These are phyloP conservation scores for Quaeritorhiza haematococci DNA, from an alignment of 371 early-diverging fungal genomes.

Conservation along the genomic window DNA sequence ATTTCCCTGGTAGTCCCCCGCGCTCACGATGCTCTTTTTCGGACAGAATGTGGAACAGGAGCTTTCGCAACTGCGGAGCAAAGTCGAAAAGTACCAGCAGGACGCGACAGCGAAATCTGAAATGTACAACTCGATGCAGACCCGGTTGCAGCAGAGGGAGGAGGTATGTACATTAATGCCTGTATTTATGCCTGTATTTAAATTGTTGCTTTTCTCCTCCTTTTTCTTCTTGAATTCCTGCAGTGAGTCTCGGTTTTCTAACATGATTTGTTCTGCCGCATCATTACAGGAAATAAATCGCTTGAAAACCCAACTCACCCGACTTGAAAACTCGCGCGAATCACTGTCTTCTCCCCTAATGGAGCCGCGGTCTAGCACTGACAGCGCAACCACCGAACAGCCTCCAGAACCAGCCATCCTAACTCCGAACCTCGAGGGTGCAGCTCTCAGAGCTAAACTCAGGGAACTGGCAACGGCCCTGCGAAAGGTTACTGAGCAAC, in stretches of 20 bases:
- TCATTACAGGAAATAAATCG: background rate
- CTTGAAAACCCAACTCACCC: background rate
- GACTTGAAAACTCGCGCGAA: too few relatives aligned
- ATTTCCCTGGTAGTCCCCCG: too few relatives aligned
- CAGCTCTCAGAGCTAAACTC: conserved; percentile 25
- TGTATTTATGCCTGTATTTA: too few relatives aligned
- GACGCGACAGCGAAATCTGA: conserved; percentile 30
- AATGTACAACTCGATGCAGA: conserved; percentile 26
- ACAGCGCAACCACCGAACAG: conserved; percentile 8
- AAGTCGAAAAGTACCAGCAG: conserved; percentile 22
- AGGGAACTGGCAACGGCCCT: conserved; percentile 27
- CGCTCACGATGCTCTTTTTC: too few relatives aligned
- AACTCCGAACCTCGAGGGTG: background rate
- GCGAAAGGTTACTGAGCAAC: conserved; percentile 29
- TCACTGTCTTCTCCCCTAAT: too few relatives aligned
- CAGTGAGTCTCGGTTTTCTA: too few relatives aligned
- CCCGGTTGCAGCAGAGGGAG: conserved; percentile 20
- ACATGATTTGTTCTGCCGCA: too few relatives aligned
- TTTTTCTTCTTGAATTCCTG: too few relatives aligned
- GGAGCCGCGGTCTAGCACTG: conserved; percentile 6
- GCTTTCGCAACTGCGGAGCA: conserved; percentile 18
- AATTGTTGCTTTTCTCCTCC: too few relatives aligned
- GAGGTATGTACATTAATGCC: conserved; percentile 14
- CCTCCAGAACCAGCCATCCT: conserved; percentile 2
- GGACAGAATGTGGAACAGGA: conserved; percentile 12